phyloP scores from a whole-genome alignment of 2,329 filamentous ascomycete genomes.

The Colletotrichum sansevieriae region DNA sequence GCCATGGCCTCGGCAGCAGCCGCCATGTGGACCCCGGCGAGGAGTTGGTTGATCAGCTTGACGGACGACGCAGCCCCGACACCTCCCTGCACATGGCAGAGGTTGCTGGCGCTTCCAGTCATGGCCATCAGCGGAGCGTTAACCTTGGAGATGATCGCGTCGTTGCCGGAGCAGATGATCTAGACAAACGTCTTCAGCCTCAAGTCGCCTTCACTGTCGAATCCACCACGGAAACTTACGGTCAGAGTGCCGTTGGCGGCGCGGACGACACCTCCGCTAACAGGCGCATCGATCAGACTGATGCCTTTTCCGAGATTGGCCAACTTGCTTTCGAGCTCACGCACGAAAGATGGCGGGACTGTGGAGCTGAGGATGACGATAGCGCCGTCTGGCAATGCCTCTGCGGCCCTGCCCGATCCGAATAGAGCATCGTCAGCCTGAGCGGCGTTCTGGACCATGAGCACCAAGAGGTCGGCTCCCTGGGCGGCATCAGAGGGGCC shows the following conservation, averaged over 20 bases:
- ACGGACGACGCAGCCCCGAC: constrained; percentile 67
- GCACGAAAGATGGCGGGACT: constrained; percentile 50
- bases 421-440: constrained; percentile 52
- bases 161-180: constrained; percentile 52
- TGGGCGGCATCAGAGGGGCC: constrained; percentile 48
- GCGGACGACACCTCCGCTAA: constrained; percentile 54
- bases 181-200: constrained; percentile 34
- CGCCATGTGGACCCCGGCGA: constrained; percentile 70
- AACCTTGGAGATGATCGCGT: constrained; percentile 43
- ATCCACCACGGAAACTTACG: constrained; percentile 40
- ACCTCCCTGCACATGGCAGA: constrained; percentile 63
- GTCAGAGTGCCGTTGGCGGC: constrained; percentile 53
- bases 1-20: constrained; percentile 68
- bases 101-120: constrained; percentile 48
- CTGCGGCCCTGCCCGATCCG: constrained; percentile 47
- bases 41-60: constrained; percentile 70
- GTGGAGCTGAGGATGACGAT: constrained; percentile 53
- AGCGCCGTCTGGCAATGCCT: constrained; percentile 46
- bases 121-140: constrained; percentile 49
- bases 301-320: constrained; percentile 46
- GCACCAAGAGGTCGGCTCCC: constrained; percentile 49
- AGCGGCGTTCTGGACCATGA: constrained; percentile 53
- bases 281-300: constrained; percentile 52
- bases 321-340: constrained; percentile 43
- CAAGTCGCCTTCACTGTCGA: not conserved